These are phyloP conservation scores for Musa itinerans DNA, from an alignment of 176 grass and related monocot genomes.

Conservation along the genomic window DNA sequence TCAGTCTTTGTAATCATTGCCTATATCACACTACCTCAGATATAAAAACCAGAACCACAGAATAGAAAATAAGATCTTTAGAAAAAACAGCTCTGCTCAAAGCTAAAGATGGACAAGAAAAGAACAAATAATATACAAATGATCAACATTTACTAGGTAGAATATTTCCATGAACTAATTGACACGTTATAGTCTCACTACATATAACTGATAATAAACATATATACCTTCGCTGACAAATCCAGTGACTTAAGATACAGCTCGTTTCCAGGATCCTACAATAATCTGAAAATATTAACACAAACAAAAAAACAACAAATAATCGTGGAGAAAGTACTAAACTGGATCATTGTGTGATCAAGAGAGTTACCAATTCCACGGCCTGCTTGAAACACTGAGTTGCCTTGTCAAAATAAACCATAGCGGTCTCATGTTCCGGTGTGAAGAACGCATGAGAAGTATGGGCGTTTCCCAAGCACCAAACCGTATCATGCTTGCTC, in stretches of 20 bases:
- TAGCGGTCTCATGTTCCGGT: conserved; percentile 21
- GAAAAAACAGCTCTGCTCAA: too few relatives aligned
- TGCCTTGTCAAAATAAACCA: conserved; percentile 36
- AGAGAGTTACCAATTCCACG: conserved; percentile 29
- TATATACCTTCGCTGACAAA: conserved; percentile 32
- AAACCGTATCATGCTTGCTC: conserved; percentile 37
- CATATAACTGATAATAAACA: neutral
- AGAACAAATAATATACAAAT: too few relatives aligned
- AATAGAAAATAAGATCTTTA: too few relatives aligned
- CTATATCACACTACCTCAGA: too few relatives aligned
- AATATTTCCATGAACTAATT: too few relatives aligned
- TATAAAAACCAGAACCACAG: too few relatives aligned
- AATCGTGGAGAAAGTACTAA: neutral
- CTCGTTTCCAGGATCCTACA: conserved; percentile 45
- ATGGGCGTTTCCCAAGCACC: conserved; percentile 44
- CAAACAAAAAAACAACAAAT: neutral
- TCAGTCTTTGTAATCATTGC: too few relatives aligned
- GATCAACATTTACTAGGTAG: too few relatives aligned
- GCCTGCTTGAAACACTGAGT: conserved; percentile 35
- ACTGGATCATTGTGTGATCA: neutral
- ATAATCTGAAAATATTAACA: conserved; percentile 16
- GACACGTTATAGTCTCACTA: neutral
- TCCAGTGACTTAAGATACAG: conserved; percentile 35
- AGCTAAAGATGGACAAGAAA: too few relatives aligned
- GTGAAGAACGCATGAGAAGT: conserved; percentile 30